Percentiles rank a stretch among this genome's conserved stretches.
phyloP scores from a whole-genome alignment of 2,329 filamentous ascomycete genomes.

The Diaporthe sp. region DNA sequence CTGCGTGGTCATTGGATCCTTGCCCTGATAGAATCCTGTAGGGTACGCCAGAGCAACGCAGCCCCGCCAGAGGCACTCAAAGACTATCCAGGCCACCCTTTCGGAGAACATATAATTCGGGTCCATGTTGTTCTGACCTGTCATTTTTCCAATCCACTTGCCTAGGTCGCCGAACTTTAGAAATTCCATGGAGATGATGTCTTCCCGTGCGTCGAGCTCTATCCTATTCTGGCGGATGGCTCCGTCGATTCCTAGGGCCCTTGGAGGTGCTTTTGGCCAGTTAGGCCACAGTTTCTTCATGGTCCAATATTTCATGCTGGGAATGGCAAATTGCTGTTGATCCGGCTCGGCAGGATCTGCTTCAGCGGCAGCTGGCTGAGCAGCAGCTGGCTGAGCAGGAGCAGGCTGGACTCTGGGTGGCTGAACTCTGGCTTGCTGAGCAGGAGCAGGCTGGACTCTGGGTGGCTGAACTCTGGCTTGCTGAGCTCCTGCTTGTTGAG shows the following conservation, averaged over 20 bases:
- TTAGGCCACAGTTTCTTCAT: neutral
- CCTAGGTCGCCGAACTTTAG: slow-evolving; percentile 10
- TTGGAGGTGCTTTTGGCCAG: neutral
- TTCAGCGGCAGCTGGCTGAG: neutral
- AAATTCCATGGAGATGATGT: slow-evolving; percentile 17
- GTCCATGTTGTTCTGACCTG: neutral
- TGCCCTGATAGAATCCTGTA: neutral
- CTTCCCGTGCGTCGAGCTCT: neutral
- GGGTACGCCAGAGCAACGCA: slow-evolving; percentile 24
- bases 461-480: neutral
- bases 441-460: neutral
- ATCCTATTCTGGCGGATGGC: neutral
- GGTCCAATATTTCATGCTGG: neutral
- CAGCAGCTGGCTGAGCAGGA: neutral
- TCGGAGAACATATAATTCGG: neutral
- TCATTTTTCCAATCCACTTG: slow-evolving; percentile 26
- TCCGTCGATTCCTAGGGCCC: neutral
- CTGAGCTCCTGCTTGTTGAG: neutral
- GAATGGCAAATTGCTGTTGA: no score
- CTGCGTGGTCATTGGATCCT: slow-evolving; percentile 12
- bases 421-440: no score
- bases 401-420: neutral
- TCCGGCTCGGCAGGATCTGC: neutral
- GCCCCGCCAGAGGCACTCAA: slow-evolving; percentile 27
- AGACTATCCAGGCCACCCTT: slow-evolving; percentile 12